Evolutionary conservation across 2,329 filamentous ascomycete genomes (phyloP).

Genomic region (Bipolaris bicolor): DNA sequence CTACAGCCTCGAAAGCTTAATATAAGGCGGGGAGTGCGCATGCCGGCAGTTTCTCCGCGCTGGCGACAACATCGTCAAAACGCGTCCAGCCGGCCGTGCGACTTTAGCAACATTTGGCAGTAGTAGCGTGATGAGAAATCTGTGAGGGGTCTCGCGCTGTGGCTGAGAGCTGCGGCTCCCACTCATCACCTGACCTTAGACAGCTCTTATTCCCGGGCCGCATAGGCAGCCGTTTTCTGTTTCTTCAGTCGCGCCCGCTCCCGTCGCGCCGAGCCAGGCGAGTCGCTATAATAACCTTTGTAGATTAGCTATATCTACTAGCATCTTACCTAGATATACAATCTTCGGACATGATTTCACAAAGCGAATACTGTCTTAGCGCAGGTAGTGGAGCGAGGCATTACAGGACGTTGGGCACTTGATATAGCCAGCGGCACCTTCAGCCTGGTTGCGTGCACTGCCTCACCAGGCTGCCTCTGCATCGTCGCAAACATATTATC

Average conservation of each 20-base stretch:
- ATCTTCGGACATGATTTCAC: not conserved
- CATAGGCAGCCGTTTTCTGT: not conserved
- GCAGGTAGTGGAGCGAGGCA: not conserved
- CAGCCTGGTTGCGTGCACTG: constrained; percentile 7
- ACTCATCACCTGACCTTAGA: not conserved
- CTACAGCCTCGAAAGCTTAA: not conserved
- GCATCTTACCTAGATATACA: not conserved
- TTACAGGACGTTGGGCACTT: not conserved
- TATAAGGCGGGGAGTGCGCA: not conserved
- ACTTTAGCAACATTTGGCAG: not conserved
- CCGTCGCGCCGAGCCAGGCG: not conserved
- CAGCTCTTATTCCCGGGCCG: not conserved
- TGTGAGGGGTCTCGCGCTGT: not conserved
- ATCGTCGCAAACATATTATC: not conserved
- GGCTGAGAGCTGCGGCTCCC: constrained; percentile 1
- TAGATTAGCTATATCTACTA: not conserved
- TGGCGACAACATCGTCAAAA: not conserved
- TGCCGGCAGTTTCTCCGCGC: not conserved
- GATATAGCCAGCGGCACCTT: constrained; percentile 1
- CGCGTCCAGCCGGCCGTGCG: not conserved
- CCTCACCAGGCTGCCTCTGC: constrained; percentile 12
- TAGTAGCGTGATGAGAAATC: not conserved
- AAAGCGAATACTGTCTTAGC: not conserved
- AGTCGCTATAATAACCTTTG: not conserved
- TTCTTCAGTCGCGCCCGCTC: no score